A percentile compares a stretch with the other conserved stretches of the same genome.
phyloP scores from a whole-genome alignment of 352 stramenopile genomes.

The Thraustochytrium sp. region DNA sequence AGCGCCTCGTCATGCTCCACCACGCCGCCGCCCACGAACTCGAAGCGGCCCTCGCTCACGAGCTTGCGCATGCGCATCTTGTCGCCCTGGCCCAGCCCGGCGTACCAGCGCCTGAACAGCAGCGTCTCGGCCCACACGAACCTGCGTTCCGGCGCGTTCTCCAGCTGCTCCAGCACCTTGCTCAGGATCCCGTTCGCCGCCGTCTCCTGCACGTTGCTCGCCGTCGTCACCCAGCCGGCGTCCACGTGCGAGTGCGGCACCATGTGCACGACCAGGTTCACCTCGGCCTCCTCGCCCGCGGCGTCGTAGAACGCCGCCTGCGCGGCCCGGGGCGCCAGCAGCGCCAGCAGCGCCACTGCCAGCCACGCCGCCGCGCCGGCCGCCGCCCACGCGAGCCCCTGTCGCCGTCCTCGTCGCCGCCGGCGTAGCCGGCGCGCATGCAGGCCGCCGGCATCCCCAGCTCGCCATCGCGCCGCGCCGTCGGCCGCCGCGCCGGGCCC shows the following conservation, averaged over 20 bases:
- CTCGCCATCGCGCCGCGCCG: too few relatives aligned
- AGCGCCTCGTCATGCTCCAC: conserved; percentile 96
- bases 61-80: conserved; percentile 72
- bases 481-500: too few relatives aligned
- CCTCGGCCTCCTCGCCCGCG: conserved; percentile 33
- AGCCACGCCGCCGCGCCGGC: neutral
- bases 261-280: conserved; percentile 89
- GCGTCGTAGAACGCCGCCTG: neutral
- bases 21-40: conserved; percentile 93
- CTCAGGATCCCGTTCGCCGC: conserved; percentile 89
- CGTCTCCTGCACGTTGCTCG: neutral
- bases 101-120: conserved; percentile 94
- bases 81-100: conserved; percentile 69
- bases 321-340: neutral
- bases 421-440: too few relatives aligned
- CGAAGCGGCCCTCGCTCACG: conserved; percentile 77
- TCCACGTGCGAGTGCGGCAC: conserved; percentile 86
- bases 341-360: neutral
- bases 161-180: conserved; percentile 75
- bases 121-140: conserved; percentile 89
- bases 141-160: conserved; percentile 75
- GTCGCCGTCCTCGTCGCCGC: too few relatives aligned
- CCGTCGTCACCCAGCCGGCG: neutral
- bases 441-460: too few relatives aligned
- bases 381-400: neutral